Evolutionary conservation across 495 filamentous ascomycete species (phyloP), one percentile per base, ranked within the genome.

Genomic region (Aspergillus kassunensis): DNA sequence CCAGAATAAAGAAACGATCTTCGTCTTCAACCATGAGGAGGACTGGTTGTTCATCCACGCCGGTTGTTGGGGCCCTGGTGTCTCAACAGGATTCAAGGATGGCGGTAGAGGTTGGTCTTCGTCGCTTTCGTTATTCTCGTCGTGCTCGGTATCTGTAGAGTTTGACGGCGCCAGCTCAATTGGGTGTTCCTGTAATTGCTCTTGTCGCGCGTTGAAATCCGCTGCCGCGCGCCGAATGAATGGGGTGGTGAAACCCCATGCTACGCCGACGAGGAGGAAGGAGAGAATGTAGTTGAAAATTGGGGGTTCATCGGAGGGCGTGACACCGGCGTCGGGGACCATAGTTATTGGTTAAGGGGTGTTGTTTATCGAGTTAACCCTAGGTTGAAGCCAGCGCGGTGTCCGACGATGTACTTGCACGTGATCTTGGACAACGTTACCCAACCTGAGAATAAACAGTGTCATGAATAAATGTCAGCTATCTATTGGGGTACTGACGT

Each of bases 261-360:
- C 90, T 43, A 90, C 74, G 34, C 90, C 90, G 55, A 98, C 90
- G 56, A 96, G 80, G 52, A 97, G 80, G 78, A 97, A 97, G 54
- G 88, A 89, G 44, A 91, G 76, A 52, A 89, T 75, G 75, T 88
- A 95, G 69, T 86, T 89, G 70, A 92, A 76, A 49, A 84, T 68
- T 4, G 83, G 79, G 18, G 86, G 84, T 48, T 79, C 58, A 43
- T 53, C 23, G 33, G 39, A 9, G 11, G 30, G 0, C 5, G 33
- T 6, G 16, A 21, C 11, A 2, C 19, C 31, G 8, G 18, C 18
- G n/a, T 46, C 42, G 1, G 42, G 16, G 24, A 9, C 42, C 51
- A 53, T 53, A 23, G 31, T 46, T 18, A 8, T 12, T 1, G 4
- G 7, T 34, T 4, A 13, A 16, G 20, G 4, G 2, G 7, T 20